Percentiles rank a stretch among this genome's conserved stretches.
Evolutionary conservation across 257 asterid species (phyloP).

Genomic region (Nicotiana benthamiana): DNA sequence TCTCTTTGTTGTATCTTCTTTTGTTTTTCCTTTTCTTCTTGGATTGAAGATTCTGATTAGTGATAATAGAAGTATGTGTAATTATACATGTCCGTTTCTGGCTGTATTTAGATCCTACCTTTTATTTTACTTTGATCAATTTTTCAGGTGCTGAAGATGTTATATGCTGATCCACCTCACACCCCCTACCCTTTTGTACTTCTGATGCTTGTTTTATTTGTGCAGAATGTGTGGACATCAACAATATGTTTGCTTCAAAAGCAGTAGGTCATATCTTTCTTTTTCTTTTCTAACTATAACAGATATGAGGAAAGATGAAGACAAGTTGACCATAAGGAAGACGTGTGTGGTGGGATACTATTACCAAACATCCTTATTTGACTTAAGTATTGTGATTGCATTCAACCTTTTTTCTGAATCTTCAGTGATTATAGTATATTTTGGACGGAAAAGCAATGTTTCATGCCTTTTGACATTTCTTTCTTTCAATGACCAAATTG

Average conservation of each 20-base stretch:
- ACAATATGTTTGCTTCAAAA: neutral
- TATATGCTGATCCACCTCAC: neutral
- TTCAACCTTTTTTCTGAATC: neutral
- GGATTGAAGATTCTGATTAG: conserved; percentile 44
- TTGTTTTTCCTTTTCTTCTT: conserved; percentile 26
- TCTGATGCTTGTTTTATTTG: neutral
- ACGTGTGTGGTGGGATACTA: neutral
- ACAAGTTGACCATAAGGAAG: neutral
- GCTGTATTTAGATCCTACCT: conserved; percentile 6
- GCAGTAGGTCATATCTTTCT: neutral
- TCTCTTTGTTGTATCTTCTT: conserved; percentile 30
- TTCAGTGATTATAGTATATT: neutral
- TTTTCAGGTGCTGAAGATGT: neutral
- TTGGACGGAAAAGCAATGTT: neutral
- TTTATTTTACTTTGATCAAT: neutral
- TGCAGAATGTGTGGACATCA: neutral
- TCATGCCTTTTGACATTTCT: neutral
- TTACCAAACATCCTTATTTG: neutral
- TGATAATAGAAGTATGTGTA: conserved; percentile 44
- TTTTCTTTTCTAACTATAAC: neutral
- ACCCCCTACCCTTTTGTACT: neutral
- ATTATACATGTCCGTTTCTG: conserved; percentile 22
- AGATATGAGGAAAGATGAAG: neutral
- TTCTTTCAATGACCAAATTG: neutral
- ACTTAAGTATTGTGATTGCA: neutral